Evolutionary conservation across 768 basidiomycete genomes (phyloP), one percentile per base, ranked within the genome.

Genomic region (Hericium erinaceus): DNA sequence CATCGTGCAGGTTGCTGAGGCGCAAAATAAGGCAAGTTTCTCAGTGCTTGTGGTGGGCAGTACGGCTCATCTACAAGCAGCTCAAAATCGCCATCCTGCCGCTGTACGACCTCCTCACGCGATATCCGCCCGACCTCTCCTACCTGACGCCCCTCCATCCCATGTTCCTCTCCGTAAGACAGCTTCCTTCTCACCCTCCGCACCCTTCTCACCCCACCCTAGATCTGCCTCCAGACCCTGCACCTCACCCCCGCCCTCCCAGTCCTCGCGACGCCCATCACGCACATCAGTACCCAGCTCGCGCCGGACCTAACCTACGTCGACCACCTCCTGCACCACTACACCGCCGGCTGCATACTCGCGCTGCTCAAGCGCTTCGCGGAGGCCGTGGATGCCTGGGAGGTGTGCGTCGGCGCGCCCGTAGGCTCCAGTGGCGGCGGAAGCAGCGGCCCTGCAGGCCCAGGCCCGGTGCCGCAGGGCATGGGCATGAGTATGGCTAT

Each of bases 261-360:
- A 1, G 64, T 92, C 16, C 80, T 93, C 11, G 52, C 66, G 11
- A 66, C 73, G n/a, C 83, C 87, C 16, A 85, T 92, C 61, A 81
- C 82, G 12, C 75, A 80, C 46, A 77, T 93, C 57, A 84, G 86
- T 67, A 76, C 72, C 2, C 60, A 67, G 0, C 67, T 80, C n/a
- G 81, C 80, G 2, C 58, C 61, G 7, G 87, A 91, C 59, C 72
- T 95, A 55, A 71, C 69, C 37, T 92, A 91, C 71, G 83, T 80
- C 61, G 92, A 94, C 68, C 87, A 87, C 64, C 76, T 95, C 22
- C 71, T 80, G n/a, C 93, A 93, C 67, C 89, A 94, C 73, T 92
- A 93, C 68, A 73, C 81, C 2, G 91, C 86, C 3, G 92, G 90
- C 1, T 74, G 89, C n/a, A 79, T 78, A 0, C 75, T 86, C 1